These are phyloP conservation scores for Nigrospora oryzae DNA, from an alignment of 2,329 filamentous ascomycete species.

Conservation along the genomic window DNA sequence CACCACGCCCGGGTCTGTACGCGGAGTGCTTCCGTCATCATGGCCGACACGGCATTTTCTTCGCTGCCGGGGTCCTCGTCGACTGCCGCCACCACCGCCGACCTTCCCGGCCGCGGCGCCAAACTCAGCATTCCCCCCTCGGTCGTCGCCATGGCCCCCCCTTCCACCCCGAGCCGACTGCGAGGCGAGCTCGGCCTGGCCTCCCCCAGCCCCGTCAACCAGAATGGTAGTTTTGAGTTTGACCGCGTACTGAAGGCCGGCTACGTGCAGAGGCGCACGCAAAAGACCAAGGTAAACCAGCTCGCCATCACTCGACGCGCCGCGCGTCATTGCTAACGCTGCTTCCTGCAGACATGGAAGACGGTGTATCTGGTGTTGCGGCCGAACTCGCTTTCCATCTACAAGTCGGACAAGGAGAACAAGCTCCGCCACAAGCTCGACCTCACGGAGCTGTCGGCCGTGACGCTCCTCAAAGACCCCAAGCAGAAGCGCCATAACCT, in stretches of 20 bases:
- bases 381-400: slow-evolving; percentile 83
- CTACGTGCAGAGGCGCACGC: slow-evolving; percentile 77
- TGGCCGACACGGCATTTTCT: neutral
- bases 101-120: slow-evolving; percentile 14
- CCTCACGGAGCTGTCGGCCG: slow-evolving; percentile 83
- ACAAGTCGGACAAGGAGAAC: slow-evolving; percentile 85
- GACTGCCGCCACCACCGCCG: slow-evolving; percentile 4
- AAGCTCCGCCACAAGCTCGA: slow-evolving; percentile 83
- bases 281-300: slow-evolving; percentile 75
- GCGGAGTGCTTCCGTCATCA: neutral
- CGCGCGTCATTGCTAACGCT: slow-evolving; percentile 7
- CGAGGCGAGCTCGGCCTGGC: slow-evolving; percentile 45
- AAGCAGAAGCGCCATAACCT: slow-evolving; percentile 81
- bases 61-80: neutral
- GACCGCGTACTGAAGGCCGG: slow-evolving; percentile 89
- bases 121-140: slow-evolving; percentile 15
- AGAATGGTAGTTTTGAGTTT: slow-evolving; percentile 93
- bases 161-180: slow-evolving; percentile 16
- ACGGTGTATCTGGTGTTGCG: slow-evolving; percentile 80
- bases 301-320: neutral
- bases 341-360: slow-evolving; percentile 69
- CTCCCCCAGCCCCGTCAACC: slow-evolving; percentile 77
- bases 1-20: no score
- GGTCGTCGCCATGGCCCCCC: slow-evolving; percentile 12
- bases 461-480: slow-evolving; percentile 79